Conservation (phyloP, 2,329 filamentous ascomycete species). For the Teratosphaeria destructans region DNA sequence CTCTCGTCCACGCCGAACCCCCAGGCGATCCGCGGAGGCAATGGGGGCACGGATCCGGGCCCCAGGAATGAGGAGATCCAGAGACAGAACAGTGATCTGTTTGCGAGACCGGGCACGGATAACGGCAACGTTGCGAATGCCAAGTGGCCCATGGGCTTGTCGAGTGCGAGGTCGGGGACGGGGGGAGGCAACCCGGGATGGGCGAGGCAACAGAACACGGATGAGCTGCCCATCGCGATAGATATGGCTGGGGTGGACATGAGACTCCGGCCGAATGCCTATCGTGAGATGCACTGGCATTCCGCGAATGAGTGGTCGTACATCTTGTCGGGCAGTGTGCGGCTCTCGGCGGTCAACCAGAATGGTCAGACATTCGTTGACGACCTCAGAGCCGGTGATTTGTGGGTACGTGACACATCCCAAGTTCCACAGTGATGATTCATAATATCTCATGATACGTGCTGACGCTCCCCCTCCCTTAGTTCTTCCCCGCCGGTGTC, state of each 20-base stretch:
- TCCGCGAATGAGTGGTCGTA: slow-evolving; percentile 23
- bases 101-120: slow-evolving; percentile 29
- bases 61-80: slow-evolving; percentile 26
- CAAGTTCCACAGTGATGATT: background rate
- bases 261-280: slow-evolving; percentile 24
- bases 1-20: slow-evolving; percentile 29
- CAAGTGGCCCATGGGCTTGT: slow-evolving; percentile 25
- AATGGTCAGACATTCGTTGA: background rate
- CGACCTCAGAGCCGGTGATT: background rate
- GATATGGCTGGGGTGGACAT: slow-evolving; percentile 35
- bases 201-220: slow-evolving; percentile 62
- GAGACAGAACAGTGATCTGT: slow-evolving; percentile 31
- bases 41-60: slow-evolving; percentile 19
- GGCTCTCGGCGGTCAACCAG: slow-evolving; percentile 3
- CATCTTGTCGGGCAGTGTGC: slow-evolving; percentile 21
- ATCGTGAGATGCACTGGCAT: slow-evolving; percentile 27
- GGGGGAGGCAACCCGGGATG: slow-evolving; percentile 56
- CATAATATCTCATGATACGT: too few species aligned
- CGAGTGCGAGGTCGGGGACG: background rate
- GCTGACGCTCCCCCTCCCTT: too few species aligned
- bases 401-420: slow-evolving; percentile 1
- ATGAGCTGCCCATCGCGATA: slow-evolving; percentile 34
- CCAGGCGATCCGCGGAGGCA: slow-evolving; percentile 29
- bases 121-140: slow-evolving; percentile 28
- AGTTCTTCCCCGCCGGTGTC: slow-evolving; percentile 16